Evolutionary conservation across 257 asterid genomes (phyloP).

Genomic region (Rehmannia glutinosa): DNA sequence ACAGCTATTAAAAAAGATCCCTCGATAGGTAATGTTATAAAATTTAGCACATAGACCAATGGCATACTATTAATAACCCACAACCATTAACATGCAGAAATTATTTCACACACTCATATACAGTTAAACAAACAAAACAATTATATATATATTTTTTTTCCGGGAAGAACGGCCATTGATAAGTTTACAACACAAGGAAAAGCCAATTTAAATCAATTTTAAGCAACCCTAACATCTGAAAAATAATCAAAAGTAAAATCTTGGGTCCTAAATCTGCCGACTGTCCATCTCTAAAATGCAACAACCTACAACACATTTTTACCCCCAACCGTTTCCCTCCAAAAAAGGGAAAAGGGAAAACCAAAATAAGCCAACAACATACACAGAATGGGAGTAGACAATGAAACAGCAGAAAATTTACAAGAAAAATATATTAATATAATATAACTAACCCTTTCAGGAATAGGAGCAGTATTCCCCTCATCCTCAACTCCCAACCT

Average conservation of each 20-base stretch:
- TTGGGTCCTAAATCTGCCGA: too few relatives aligned
- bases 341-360: too few relatives aligned
- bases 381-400: not conserved
- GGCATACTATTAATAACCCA: not conserved
- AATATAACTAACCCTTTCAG: constrained; percentile 50
- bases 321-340: not conserved
- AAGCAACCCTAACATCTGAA: not conserved
- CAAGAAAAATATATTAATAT: not conserved
- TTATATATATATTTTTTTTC: too few relatives aligned
- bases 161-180: too few relatives aligned
- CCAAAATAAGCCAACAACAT: not conserved
- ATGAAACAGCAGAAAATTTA: not conserved
- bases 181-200: not conserved
- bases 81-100: not conserved
- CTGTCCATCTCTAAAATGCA: too few relatives aligned
- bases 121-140: not conserved
- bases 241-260: too few relatives aligned
- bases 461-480: constrained; percentile 72
- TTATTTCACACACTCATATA: not conserved
- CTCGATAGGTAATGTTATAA: not conserved
- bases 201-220: not conserved
- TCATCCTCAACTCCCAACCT: constrained; percentile 72
- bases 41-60: not conserved
- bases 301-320: not conserved
- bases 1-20: not conserved